Conservation (phyloP, 495 filamentous ascomycete genomes). For the Talaromyces stipitatus region DNA sequence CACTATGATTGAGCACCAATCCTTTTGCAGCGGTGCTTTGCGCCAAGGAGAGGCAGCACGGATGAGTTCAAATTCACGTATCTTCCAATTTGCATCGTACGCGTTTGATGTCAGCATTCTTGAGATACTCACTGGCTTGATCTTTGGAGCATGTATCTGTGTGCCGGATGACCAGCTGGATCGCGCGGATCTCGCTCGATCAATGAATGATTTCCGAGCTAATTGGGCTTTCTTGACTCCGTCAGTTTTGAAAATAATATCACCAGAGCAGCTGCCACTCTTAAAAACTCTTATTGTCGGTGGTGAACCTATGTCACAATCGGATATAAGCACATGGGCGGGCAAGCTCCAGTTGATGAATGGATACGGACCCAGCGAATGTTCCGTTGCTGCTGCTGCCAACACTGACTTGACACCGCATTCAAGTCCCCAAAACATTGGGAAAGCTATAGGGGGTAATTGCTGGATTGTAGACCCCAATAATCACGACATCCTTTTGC, state of each 20-base stretch:
- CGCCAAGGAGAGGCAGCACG: neutral
- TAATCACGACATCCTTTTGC: slow-evolving; percentile 25
- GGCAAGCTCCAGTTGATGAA: slow-evolving; percentile 30
- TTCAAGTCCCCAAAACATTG: slow-evolving; percentile 8
- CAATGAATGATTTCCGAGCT: neutral
- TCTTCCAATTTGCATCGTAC: slow-evolving; percentile 13
- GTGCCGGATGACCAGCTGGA: slow-evolving; percentile 15
- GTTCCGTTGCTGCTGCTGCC: slow-evolving; percentile 35
- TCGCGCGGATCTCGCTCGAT: slow-evolving; percentile 14
- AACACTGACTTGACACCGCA: slow-evolving; percentile 33
- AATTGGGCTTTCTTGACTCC: neutral
- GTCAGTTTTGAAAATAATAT: slow-evolving; percentile 12
- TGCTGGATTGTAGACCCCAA: slow-evolving; percentile 42
- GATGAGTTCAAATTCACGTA: slow-evolving; percentile 8
- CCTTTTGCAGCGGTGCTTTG: slow-evolving; percentile 14
- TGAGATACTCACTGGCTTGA: slow-evolving; percentile 7
- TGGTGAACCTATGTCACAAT: slow-evolving; percentile 33
- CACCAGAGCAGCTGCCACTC: slow-evolving; percentile 10
- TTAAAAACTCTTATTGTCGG: slow-evolving; percentile 30
- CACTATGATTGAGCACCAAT: slow-evolving; percentile 30
- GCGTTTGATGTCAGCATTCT: slow-evolving; percentile 11
- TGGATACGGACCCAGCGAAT: slow-evolving; percentile 44
- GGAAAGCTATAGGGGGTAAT: neutral
- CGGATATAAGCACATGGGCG: slow-evolving; percentile 31
- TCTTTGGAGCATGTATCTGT: slow-evolving; percentile 14